Percentiles rank a stretch among this genome's conserved stretches.
These are phyloP conservation scores for Delphinella strobiligena DNA, from an alignment of 2,329 filamentous ascomycete genomes.

Conservation along the genomic window DNA sequence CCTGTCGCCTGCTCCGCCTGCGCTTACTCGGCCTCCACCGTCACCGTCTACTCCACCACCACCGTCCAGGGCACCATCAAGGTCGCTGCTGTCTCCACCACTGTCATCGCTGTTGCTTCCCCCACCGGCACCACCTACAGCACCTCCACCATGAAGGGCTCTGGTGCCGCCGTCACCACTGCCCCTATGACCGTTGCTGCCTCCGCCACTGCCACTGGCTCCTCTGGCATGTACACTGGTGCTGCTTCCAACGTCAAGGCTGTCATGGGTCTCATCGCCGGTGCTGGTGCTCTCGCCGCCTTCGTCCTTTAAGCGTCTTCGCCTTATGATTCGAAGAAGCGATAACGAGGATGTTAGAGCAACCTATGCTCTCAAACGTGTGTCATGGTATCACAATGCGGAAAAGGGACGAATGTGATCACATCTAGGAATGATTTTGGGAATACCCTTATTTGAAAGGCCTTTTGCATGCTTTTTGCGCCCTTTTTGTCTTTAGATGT, in stretches of 20 bases:
- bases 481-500: too few relatives aligned
- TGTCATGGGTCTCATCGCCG: not conserved
- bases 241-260: not conserved
- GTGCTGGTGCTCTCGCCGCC: not conserved
- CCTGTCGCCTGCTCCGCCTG: constrained; percentile 17
- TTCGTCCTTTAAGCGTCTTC: not conserved
- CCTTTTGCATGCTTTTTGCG: too few relatives aligned
- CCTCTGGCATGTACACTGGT: not conserved
- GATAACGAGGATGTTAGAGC: too few relatives aligned
- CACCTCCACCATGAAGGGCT: not conserved
- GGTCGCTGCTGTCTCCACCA: constrained; percentile 9
- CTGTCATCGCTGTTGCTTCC: constrained; percentile 2
- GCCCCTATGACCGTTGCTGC: not conserved
- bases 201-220: not conserved
- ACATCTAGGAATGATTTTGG: too few relatives aligned
- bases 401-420: too few relatives aligned
- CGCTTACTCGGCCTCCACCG: constrained; percentile 2
- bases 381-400: too few relatives aligned
- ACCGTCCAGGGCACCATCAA: constrained; percentile 14
- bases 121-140: constrained; percentile 3
- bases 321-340: not conserved
- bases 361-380: too few relatives aligned
- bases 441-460: too few relatives aligned
- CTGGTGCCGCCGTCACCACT: not conserved
- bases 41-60: constrained; percentile 4